Conservation (phyloP, 2,329 filamentous ascomycete species). For the Pseudogymnoascus sp. region DNA sequence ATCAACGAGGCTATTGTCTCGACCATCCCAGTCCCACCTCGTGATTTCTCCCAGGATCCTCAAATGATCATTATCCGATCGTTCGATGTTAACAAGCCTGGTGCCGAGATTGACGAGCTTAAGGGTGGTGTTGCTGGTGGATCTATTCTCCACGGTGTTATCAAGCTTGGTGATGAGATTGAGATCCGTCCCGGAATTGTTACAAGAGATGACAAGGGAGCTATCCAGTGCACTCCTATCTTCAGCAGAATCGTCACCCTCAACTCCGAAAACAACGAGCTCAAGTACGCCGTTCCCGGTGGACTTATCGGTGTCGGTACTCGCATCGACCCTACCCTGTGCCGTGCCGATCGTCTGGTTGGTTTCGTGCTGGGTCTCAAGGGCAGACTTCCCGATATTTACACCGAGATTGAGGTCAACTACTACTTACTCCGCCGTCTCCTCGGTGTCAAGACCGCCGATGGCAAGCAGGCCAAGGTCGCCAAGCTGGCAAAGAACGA, state of each 20-base stretch:
- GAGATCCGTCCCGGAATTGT: slow-evolving; percentile 99
- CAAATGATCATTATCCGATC: slow-evolving; percentile 99
- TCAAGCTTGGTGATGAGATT: slow-evolving; percentile 96
- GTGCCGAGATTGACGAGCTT: slow-evolving; percentile 95
- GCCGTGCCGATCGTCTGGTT: slow-evolving; percentile 96
- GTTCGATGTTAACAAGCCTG: slow-evolving; percentile 99
- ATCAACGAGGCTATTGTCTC: slow-evolving; percentile 94
- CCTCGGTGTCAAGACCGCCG: slow-evolving; percentile 92
- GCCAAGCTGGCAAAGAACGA: slow-evolving; percentile 98
- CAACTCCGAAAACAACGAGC: slow-evolving; percentile 95
- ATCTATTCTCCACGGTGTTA: slow-evolving; percentile 88
- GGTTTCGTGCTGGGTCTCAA: slow-evolving; percentile 95
- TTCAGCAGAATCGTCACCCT: slow-evolving; percentile 91
- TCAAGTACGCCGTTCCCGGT: slow-evolving; percentile 96
- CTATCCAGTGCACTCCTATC: slow-evolving; percentile 94
- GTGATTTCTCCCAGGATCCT: slow-evolving; percentile 85
- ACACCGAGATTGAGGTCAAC: slow-evolving; percentile 97
- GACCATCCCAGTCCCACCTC: slow-evolving; percentile 82
- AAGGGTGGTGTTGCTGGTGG: slow-evolving; percentile 99
- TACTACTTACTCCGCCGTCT: slow-evolving; percentile 95
- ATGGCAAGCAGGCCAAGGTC: slow-evolving; percentile 99
- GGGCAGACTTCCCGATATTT: slow-evolving; percentile 90
- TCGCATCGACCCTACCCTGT: slow-evolving; percentile 92
- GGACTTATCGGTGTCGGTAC: slow-evolving; percentile 98
- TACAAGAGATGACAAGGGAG: slow-evolving; percentile 85